phyloP scores from a whole-genome alignment of 2,329 filamentous ascomycete genomes.

The Bipolaris bicolor region DNA sequence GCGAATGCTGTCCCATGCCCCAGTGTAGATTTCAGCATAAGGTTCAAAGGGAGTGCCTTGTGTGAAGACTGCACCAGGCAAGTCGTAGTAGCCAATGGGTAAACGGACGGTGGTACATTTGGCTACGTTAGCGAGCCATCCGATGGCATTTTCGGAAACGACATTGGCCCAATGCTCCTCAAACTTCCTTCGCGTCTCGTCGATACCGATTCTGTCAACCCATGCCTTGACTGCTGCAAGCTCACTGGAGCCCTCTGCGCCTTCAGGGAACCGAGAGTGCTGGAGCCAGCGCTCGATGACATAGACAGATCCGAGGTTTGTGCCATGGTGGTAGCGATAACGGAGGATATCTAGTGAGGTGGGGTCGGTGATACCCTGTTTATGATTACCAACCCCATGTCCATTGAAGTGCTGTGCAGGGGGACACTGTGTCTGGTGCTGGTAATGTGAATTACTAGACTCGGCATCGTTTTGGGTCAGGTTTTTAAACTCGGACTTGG shows the following conservation, averaged over 20 bases:
- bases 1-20: conserved; percentile 61
- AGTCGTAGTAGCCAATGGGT: conserved; percentile 65
- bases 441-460: background rate
- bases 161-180: conserved; percentile 61
- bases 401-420: conserved; percentile 1
- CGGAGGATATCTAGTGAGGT: conserved; percentile 54
- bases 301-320: conserved; percentile 65
- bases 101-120: conserved; percentile 65
- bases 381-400: conserved; percentile 8
- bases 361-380: conserved; percentile 47
- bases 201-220: conserved; percentile 55
- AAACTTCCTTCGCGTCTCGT: conserved; percentile 57
- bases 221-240: conserved; percentile 59
- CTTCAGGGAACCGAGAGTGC: conserved; percentile 56
- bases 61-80: conserved; percentile 58
- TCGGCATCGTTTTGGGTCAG: conserved; percentile 14
- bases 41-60: conserved; percentile 59
- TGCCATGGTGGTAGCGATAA: conserved; percentile 66
- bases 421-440: conserved; percentile 8
- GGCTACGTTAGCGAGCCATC: conserved; percentile 59
- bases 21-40: conserved; percentile 56
- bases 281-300: conserved; percentile 66
- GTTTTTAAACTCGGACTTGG: conserved; percentile 33
- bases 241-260: conserved; percentile 55
- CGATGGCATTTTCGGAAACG: conserved; percentile 58